phyloP scores from a whole-genome alignment of 805 yeast species.

The Priceomyces fermenticarens region DNA sequence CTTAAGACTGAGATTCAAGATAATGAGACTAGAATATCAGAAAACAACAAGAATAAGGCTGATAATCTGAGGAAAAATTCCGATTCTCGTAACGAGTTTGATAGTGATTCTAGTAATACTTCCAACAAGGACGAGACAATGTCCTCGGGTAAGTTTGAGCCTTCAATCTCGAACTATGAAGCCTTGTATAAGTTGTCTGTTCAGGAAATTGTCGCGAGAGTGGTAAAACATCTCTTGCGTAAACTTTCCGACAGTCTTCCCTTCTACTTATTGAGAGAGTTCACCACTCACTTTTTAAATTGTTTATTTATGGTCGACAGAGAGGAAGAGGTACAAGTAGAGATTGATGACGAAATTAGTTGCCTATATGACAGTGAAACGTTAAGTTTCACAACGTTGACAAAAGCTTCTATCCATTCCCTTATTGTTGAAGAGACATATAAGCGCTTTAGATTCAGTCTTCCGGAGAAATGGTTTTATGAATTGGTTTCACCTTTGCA shows the following conservation, averaged over 20 bases:
- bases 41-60: constrained; percentile 22
- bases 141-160: constrained; percentile 39
- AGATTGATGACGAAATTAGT: constrained; percentile 39
- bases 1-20: constrained; percentile 13
- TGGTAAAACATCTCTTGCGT: constrained; percentile 72
- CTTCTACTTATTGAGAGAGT: constrained; percentile 50
- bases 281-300: constrained; percentile 71
- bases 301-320: constrained; percentile 56
- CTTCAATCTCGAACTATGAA: constrained; percentile 39
- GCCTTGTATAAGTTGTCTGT: constrained; percentile 48
- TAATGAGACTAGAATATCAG: constrained; percentile 24
- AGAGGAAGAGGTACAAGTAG: constrained; percentile 33
- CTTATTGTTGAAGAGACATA: constrained; percentile 52
- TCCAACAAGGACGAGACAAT: constrained; percentile 13
- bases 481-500: constrained; percentile 36
- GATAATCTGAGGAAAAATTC: constrained; percentile 27
- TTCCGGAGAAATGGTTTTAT: constrained; percentile 49
- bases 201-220: constrained; percentile 78
- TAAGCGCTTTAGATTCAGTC: constrained; percentile 59
- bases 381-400: constrained; percentile 42
- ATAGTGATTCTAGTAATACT: neutral
- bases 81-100: neutral
- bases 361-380: constrained; percentile 42
- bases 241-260: constrained; percentile 46
- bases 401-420: constrained; percentile 43